Base-by-base conservation (phyloP, 371 early-diverging fungal species). In the Saksenaea vasiformis region DNA sequence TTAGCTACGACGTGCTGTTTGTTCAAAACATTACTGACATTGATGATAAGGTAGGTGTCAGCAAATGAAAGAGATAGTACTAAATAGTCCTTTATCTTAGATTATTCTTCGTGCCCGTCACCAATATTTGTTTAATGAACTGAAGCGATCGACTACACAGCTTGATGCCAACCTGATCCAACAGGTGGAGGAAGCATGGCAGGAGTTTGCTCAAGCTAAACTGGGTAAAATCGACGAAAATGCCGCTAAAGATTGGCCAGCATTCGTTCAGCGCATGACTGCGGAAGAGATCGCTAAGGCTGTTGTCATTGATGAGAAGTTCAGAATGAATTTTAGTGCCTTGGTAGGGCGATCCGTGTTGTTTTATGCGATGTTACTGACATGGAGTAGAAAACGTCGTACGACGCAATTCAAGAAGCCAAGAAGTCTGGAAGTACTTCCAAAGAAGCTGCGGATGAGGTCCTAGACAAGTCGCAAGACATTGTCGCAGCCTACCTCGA, bases 1-100 rank as follows among this genome's bases (percentile, higher is more conserved):
- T 99, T 72, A 87, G 87, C 51, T 99, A 98, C 81, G 90, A 99
- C 65, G 94, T 99, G 53, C 80, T 85, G 24, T 93, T 95, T 78
- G 98, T 99, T 43, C 98, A 99, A 92, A 99, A 99, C 74, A 92
- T 99, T 57, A 99, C 99, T 36, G 99, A 99, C 78, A 96, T 99
- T 72, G 99, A 99, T 74, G 99, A 99, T 76, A 99, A 99, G 85
- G 91, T 89, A 73, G 36, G 17, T 37, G 34, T 2, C 9, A 37
- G 19, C 5, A 19, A 53, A 17, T 24, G 14, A 37, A 17, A 51
- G 14, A 22, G 38, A 56, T 15, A 34, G n/a, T 31, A 38, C 39
- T 34, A 47, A 47, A 17, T 11, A 19, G 51, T 11, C 47, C 3
- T 38, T 7, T 13, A 41, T 27, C 43, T 43, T 56, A 58, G 92